Percentiles rank a stretch among this genome's conserved stretches.
Conservation (phyloP, 345 rosid species). For the Mangifera indica region DNA sequence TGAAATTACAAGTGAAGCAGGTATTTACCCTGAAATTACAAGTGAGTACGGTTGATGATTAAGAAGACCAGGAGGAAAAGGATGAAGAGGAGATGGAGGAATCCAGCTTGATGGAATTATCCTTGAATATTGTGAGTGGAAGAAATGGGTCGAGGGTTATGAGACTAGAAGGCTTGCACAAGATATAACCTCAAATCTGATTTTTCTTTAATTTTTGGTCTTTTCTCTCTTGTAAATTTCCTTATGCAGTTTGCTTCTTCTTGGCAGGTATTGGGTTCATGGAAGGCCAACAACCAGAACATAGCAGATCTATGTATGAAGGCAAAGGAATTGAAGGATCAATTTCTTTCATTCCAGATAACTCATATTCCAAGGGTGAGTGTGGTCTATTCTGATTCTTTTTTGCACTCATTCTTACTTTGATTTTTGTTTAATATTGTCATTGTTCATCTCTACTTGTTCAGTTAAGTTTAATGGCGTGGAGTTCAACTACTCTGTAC, state of each 20-base stretch:
- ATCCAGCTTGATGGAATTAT: no score
- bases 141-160: no score
- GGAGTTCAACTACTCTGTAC: not conserved
- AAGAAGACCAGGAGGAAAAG: no score
- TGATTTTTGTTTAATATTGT: not conserved
- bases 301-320: conserved; percentile 46
- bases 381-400: conserved; percentile 4
- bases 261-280: conserved; percentile 66
- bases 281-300: conserved; percentile 60
- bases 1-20: no score
- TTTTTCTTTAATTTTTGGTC: not conserved
- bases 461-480: no score
- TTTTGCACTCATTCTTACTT: not conserved
- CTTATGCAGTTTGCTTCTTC: not conserved
- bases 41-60: no score
- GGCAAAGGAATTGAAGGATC: conserved; percentile 48
- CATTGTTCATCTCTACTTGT: not conserved
- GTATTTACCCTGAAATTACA: no score
- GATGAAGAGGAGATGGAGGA: no score
- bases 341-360: conserved; percentile 64
- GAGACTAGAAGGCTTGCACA: no score
- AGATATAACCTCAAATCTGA: not conserved
- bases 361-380: conserved; percentile 73
- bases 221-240: conserved; percentile 7
- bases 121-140: no score